Conservation (phyloP, 2,329 filamentous ascomycete species). For the Colletotrichum karsti region DNA sequence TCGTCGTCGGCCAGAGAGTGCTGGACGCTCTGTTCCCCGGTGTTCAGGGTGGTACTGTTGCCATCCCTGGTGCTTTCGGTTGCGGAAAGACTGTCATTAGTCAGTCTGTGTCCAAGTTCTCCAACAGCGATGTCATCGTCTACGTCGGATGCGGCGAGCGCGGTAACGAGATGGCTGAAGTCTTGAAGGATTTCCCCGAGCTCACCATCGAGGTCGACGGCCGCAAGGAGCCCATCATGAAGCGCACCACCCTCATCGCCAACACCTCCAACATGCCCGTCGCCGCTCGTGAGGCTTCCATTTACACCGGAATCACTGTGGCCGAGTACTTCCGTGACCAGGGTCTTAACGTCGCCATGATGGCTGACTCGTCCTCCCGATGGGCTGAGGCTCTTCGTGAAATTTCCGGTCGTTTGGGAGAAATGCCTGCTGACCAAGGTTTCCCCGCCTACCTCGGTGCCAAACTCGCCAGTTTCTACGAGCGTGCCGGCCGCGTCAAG, state of each 20-base stretch:
- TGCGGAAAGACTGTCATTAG: conserved; percentile 99
- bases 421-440: conserved; percentile 99
- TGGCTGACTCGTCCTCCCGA: conserved; percentile 97
- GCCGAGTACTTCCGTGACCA: conserved; percentile 98
- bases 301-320: conserved; percentile 95
- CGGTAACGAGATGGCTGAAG: conserved; percentile 99
- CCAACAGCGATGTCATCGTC: conserved; percentile 98
- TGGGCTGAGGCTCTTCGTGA: conserved; percentile 99
- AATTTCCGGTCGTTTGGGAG: conserved; percentile 96
- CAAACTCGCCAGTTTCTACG: conserved; percentile 98
- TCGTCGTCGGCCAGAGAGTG: conserved; percentile 96
- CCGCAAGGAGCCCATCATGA: conserved; percentile 99
- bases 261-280: conserved; percentile 99
- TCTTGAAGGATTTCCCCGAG: conserved; percentile 99
- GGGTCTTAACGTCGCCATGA: conserved; percentile 98
- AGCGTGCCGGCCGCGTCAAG: conserved; percentile 90
- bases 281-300: conserved; percentile 96
- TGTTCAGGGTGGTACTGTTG: conserved; percentile 96
- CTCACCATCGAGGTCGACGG: conserved; percentile 94
- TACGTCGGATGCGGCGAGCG: conserved; percentile 94
- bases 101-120: conserved; percentile 99
- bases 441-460: conserved; percentile 97
- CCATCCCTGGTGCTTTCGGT: conserved; percentile 97
- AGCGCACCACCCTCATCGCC: conserved; percentile 97
- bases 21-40: conserved; percentile 95